Conservation (phyloP, 2,329 filamentous ascomycete genomes). For the Talaromyces sp. region DNA sequence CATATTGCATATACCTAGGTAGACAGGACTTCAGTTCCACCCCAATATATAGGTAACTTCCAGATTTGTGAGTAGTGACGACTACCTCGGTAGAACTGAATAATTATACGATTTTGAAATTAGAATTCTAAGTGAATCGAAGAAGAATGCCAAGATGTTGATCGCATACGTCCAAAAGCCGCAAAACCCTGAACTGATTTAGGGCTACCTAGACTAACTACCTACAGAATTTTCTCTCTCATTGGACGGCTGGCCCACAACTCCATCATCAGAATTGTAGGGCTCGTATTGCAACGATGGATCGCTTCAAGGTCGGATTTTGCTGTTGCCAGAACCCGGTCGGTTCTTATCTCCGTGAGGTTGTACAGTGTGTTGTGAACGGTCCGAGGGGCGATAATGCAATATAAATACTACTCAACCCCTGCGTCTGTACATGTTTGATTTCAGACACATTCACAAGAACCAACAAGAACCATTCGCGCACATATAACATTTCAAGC, state of each 20-base stretch:
- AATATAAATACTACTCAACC: background rate
- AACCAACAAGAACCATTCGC: background rate
- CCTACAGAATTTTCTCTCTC: background rate
- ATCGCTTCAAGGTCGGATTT: background rate
- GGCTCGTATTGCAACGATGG: background rate
- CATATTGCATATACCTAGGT: too few relatives aligned
- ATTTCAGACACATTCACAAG: background rate
- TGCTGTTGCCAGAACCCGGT: background rate
- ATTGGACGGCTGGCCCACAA: background rate
- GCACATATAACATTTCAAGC: background rate
- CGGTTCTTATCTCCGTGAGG: background rate
- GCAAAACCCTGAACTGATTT: background rate
- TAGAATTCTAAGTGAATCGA: too few relatives aligned
- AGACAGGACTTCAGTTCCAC: too few relatives aligned
- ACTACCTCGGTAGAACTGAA: too few relatives aligned
- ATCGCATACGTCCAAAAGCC: background rate
- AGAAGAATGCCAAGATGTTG: too few relatives aligned
- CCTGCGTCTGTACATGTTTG: background rate
- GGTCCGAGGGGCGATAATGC: too few relatives aligned
- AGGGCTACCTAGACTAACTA: background rate
- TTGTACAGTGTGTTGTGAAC: background rate
- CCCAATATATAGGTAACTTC: too few relatives aligned
- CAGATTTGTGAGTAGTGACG: too few relatives aligned
- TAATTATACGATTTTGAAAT: too few relatives aligned
- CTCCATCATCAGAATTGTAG: background rate